Percentiles rank a stretch among this genome's conserved stretches.
phyloP scores from a whole-genome alignment of 805 yeast genomes.

The Torulaspora quercuum region DNA sequence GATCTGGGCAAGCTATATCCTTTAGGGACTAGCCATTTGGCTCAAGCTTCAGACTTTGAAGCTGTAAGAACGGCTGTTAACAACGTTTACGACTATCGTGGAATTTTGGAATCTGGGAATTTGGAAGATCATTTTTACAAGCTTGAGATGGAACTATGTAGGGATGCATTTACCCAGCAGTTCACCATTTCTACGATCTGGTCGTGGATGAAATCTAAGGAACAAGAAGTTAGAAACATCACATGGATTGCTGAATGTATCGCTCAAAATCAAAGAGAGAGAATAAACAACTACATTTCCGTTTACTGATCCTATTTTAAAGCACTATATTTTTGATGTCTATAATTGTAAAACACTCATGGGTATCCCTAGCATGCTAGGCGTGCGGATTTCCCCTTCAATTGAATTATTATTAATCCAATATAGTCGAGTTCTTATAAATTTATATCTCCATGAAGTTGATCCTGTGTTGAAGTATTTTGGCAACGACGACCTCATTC shows the following conservation, averaged over 20 bases:
- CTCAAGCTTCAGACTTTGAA: conserved; percentile 79
- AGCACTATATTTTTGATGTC: no score
- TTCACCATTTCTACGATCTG: conserved; percentile 85
- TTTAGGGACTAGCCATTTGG: conserved; percentile 55
- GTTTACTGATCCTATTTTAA: conserved; percentile 76
- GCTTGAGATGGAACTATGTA: conserved; percentile 87
- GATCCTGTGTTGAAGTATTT: no score
- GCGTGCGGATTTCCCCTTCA: no score
- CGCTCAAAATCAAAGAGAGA: conserved; percentile 95
- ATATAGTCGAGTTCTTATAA: no score
- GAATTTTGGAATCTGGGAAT: conserved; percentile 54
- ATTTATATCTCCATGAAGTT: no score
- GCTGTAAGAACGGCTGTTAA: conserved; percentile 65
- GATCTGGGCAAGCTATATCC: conserved; percentile 79
- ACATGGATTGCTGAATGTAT: conserved; percentile 99
- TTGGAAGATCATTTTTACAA: conserved; percentile 93
- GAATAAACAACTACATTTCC: conserved; percentile 85
- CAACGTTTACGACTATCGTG: conserved; percentile 60
- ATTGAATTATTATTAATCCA: no score
- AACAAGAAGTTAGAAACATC: conserved; percentile 93
- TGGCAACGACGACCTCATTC: no score
- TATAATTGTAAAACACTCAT: not conserved
- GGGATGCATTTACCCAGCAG: conserved; percentile 93
- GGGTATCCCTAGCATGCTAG: no score
- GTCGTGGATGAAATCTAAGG: conserved; percentile 95